Evolutionary conservation across 768 basidiomycete species (phyloP).

Genomic region (Cyclocybe aegerita): DNA sequence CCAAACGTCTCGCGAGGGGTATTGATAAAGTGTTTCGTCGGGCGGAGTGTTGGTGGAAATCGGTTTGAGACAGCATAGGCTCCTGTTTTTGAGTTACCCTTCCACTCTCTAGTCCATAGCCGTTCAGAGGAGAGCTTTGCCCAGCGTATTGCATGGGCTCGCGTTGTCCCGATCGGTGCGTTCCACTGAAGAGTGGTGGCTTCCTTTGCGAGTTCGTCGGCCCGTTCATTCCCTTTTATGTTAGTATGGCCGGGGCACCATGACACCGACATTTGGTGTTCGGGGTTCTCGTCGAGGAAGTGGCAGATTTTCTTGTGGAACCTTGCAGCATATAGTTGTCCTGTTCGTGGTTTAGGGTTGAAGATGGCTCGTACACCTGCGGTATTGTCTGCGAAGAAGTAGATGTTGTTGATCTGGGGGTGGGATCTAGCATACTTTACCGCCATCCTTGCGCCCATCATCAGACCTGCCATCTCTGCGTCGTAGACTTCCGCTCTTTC

Average conservation of each 20-base stretch:
- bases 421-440: neutral
- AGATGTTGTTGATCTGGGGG: slow-evolving; percentile 14
- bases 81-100: neutral
- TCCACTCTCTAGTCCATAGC: no score
- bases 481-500: slow-evolving; percentile 25
- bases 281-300: slow-evolving; percentile 18
- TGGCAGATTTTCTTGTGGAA: slow-evolving; percentile 14
- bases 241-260: slow-evolving; percentile 21
- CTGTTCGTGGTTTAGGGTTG: slow-evolving; percentile 16
- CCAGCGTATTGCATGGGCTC: slow-evolving; percentile 12
- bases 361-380: slow-evolving; percentile 16
- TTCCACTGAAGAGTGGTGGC: slow-evolving; percentile 7
- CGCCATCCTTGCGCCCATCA: slow-evolving; percentile 12
- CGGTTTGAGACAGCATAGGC: neutral
- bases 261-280: no score
- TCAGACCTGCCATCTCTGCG: slow-evolving; percentile 23
- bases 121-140: no score
- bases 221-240: slow-evolving; percentile 21
- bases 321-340: slow-evolving; percentile 14
- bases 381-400: slow-evolving; percentile 24
- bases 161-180: slow-evolving; percentile 5
- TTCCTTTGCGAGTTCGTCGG: slow-evolving; percentile 23
- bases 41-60: neutral
- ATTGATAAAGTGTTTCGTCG: no score
- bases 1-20: slow-evolving; percentile 18